phyloP scores from a whole-genome alignment of 495 filamentous ascomycete genomes.

The Penicillium paradoxum region DNA sequence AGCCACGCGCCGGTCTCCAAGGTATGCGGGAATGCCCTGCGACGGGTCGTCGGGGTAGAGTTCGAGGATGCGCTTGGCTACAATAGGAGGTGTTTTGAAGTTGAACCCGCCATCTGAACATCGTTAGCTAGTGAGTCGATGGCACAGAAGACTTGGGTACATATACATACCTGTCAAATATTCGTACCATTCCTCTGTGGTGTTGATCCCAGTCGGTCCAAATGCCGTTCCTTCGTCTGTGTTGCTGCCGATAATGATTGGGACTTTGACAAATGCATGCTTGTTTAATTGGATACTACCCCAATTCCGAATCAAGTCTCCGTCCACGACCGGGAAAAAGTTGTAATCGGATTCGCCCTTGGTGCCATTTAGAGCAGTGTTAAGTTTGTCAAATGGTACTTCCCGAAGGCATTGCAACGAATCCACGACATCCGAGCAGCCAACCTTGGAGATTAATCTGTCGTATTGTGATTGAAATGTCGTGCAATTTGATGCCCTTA shows the following conservation, averaged over 20 bases:
- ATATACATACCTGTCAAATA: slow-evolving; percentile 34
- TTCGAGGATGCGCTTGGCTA: slow-evolving; percentile 40
- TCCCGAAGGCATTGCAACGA: slow-evolving; percentile 45
- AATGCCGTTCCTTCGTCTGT: slow-evolving; percentile 48
- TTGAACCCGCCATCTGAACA: slow-evolving; percentile 22
- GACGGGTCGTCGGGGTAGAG: slow-evolving; percentile 48
- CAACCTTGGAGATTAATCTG: slow-evolving; percentile 31
- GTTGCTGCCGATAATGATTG: slow-evolving; percentile 44
- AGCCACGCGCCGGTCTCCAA: slow-evolving; percentile 37
- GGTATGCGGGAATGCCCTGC: slow-evolving; percentile 40
- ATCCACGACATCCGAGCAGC: slow-evolving; percentile 34
- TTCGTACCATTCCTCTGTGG: slow-evolving; percentile 40
- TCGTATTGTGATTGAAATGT: slow-evolving; percentile 38
- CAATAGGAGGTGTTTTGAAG: slow-evolving; percentile 25
- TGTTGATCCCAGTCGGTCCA: slow-evolving; percentile 41
- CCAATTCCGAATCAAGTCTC: slow-evolving; percentile 42
- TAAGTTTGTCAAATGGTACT: slow-evolving; percentile 41
- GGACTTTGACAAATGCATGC: slow-evolving; percentile 43
- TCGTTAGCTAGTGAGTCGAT: not conserved
- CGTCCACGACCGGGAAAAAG: slow-evolving; percentile 46
- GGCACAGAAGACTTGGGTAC: not conserved
- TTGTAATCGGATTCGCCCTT: slow-evolving; percentile 27
- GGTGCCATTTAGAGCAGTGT: slow-evolving; percentile 34
- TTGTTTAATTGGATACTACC: slow-evolving; percentile 31
- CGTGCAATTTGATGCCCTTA: slow-evolving; percentile 26